These are phyloP conservation scores for Rhizoclosmatium globosum DNA, from an alignment of 192 early-diverging fungal species.

Conservation along the genomic window DNA sequence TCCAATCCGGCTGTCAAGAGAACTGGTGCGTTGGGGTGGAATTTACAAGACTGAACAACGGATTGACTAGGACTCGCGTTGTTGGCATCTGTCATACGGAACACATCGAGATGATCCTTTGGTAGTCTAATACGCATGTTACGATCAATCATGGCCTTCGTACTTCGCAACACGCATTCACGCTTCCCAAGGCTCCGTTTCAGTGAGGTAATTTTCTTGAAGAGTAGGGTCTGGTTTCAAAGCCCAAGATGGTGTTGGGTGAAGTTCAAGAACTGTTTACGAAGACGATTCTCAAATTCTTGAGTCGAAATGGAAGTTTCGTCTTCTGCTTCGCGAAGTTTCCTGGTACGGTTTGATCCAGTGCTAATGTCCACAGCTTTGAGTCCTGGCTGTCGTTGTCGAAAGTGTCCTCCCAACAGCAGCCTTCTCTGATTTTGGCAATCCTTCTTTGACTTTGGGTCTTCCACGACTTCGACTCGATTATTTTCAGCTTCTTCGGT, in stretches of 20 bases:
- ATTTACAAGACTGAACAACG: conserved; percentile 73
- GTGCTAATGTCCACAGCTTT: conserved; percentile 74
- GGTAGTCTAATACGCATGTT: conserved; percentile 45
- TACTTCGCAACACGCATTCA: conserved; percentile 33
- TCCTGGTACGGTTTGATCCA: conserved; percentile 69
- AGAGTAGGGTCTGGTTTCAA: conserved; percentile 26
- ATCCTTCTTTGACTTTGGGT: conserved; percentile 18
- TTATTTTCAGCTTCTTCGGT: conserved; percentile 43
- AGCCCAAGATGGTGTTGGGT: conserved; percentile 91
- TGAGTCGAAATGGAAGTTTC: conserved; percentile 78
- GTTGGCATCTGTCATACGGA: conserved; percentile 82
- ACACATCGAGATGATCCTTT: conserved; percentile 65
- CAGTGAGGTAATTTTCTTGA: neutral
- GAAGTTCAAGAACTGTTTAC: conserved; percentile 87
- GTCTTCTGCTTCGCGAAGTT: conserved; percentile 77
- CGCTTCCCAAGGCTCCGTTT: conserved; percentile 34
- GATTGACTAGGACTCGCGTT: conserved; percentile 61
- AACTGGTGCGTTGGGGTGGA: conserved; percentile 91
- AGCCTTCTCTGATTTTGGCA: conserved; percentile 53
- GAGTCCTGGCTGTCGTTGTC: conserved; percentile 80
- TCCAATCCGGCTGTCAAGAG: conserved; percentile 90
- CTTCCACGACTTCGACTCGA: conserved; percentile 45
- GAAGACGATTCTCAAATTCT: conserved; percentile 86
- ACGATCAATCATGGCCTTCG: conserved; percentile 40
- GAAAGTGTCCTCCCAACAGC: conserved; percentile 8